Conservation (phyloP, 345 rosid genomes). For the Draba incana region DNA sequence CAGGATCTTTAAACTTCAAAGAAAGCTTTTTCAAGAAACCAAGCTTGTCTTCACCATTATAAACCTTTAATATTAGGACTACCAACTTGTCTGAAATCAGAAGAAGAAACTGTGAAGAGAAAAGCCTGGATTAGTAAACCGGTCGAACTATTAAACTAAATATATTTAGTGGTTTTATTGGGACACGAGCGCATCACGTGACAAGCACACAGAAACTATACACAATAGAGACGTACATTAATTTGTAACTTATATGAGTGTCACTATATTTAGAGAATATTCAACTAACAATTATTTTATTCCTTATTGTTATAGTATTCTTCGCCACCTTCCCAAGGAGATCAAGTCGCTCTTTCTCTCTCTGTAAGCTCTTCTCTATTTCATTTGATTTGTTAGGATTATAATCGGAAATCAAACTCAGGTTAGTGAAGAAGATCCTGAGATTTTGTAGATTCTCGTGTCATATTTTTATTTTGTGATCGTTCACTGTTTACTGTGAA, state of each 20-base stretch:
- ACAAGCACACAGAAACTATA: neutral
- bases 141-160: too few relatives aligned
- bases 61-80: constrained; percentile 70
- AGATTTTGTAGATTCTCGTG: neutral
- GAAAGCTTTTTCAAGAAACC: constrained; percentile 87
- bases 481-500: neutral
- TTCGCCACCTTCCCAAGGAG: constrained; percentile 36
- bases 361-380: constrained; percentile 7
- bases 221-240: constrained; percentile 17
- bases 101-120: too few relatives aligned
- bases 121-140: too few relatives aligned
- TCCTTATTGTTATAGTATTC: neutral
- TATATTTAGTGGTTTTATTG: neutral
- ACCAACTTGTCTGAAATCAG: constrained; percentile 71
- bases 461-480: constrained; percentile 1
- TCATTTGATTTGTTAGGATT: neutral
- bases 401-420: neutral
- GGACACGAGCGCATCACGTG: neutral
- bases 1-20: constrained; percentile 88
- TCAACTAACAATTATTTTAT: neutral
- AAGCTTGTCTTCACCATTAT: constrained; percentile 74
- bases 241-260: constrained; percentile 16
- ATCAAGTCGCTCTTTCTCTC: constrained; percentile 16
- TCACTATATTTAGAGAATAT: constrained; percentile 3
- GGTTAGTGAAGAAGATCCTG: constrained; percentile 9